Conservation (phyloP, 306 rosid genomes). For the Cyclanthera cordifolia region DNA sequence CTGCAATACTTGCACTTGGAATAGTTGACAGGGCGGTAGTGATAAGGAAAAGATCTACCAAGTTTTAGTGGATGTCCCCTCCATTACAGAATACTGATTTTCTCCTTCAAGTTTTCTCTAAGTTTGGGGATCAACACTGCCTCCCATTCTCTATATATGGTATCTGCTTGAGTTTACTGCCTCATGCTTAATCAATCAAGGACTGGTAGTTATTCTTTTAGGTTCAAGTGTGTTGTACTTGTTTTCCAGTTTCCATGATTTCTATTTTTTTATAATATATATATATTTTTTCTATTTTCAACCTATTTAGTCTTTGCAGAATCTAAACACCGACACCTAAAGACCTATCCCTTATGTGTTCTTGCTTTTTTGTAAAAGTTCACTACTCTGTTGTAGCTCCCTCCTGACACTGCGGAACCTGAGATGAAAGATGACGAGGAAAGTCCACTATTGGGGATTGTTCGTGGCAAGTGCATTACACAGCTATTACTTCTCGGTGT, state of each 20-base stretch:
- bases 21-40: not conserved
- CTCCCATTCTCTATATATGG: not conserved
- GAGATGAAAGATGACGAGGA: slow-evolving; percentile 58
- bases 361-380: slow-evolving; percentile 12
- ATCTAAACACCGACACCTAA: not conserved
- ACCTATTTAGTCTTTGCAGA: not conserved
- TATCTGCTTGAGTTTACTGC: not conserved
- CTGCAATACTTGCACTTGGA: not conserved
- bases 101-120: not conserved
- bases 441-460: slow-evolving; percentile 58
- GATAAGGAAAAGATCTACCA: not conserved
- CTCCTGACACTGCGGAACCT: slow-evolving; percentile 52
- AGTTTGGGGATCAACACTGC: not conserved
- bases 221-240: not conserved
- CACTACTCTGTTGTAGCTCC: slow-evolving; percentile 34
- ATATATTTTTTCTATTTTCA: not conserved
- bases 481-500: slow-evolving; percentile 83
- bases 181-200: not conserved
- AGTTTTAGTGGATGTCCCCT: not conserved
- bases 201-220: not conserved
- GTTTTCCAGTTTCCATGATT: slow-evolving; percentile 2
- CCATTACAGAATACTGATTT: not conserved
- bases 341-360: not conserved
- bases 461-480: slow-evolving; percentile 89
- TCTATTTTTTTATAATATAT: not conserved